Evolutionary conservation across 2,329 filamentous ascomycete genomes (phyloP).

Genomic region (Thermothelomyces thermophilus): DNA sequence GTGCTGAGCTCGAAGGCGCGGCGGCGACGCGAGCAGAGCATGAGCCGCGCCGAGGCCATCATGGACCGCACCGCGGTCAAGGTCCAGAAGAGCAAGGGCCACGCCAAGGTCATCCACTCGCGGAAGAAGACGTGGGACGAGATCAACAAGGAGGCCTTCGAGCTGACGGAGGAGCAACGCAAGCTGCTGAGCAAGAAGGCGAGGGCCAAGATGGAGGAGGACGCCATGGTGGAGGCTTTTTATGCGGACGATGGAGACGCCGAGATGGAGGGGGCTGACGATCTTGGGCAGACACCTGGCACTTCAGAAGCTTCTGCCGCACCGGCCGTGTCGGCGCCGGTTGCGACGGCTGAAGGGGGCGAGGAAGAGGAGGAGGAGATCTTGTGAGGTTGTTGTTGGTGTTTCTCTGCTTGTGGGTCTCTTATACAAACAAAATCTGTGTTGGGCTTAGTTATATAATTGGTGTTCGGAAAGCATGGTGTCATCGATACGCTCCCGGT

Average conservation of each 20-base stretch:
- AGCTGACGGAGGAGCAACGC: neutral
- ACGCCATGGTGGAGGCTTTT: slow-evolving; percentile 20
- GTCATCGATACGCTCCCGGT: neutral
- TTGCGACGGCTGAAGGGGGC: slow-evolving; percentile 3
- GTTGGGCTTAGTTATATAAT: neutral
- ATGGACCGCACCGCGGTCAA: slow-evolving; percentile 45
- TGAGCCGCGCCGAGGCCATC: slow-evolving; percentile 54
- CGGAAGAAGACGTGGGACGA: slow-evolving; percentile 25
- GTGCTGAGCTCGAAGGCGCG: slow-evolving; percentile 49
- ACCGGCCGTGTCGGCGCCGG: neutral
- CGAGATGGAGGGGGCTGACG: slow-evolving; percentile 30
- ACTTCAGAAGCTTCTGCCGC: neutral
- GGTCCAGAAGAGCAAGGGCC: slow-evolving; percentile 22
- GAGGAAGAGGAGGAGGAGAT: slow-evolving; percentile 21
- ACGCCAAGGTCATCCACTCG: slow-evolving; percentile 21
- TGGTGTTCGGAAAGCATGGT: neutral
- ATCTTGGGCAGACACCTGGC: neutral
- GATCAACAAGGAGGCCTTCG: slow-evolving; percentile 20
- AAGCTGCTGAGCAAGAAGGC: slow-evolving; percentile 17
- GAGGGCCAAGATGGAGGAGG: slow-evolving; percentile 20
- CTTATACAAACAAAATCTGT: neutral
- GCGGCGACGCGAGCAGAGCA: slow-evolving; percentile 48
- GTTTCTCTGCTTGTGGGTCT: neutral
- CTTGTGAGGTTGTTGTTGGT: slow-evolving; percentile 3
- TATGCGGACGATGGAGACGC: slow-evolving; percentile 29